Evolutionary conservation across 1,284 basidiomycete species (phyloP), one percentile per base, ranked within the genome.

Genomic region (Ceratobasidium papillatum): DNA sequence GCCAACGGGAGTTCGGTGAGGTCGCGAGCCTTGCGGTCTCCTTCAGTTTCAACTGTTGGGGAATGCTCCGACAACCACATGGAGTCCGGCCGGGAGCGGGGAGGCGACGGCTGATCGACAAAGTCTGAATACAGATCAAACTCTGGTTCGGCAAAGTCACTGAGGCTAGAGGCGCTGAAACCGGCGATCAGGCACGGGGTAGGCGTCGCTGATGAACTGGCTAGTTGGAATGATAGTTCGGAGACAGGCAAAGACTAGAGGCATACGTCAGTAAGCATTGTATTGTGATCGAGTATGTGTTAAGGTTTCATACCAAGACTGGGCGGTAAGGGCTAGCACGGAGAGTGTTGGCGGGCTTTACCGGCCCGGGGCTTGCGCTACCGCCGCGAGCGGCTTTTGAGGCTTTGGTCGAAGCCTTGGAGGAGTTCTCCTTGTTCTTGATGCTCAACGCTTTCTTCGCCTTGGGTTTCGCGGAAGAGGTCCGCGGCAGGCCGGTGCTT

Each of bases 401-500:
- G 52, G 54, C 54, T 49, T 71, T 71, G 54, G 27, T 47, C 14
- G 27, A 41, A 59, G 41, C 41, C 54, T 71, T 71, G 52, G 68
- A 36, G 4, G 75, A n/a, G 34, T 74, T 76, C 19, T 76, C 75
- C 73, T 76, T 76, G 73, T 63, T 74, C 51, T 76, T 74, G 52
- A 38, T 59, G 36, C 45, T 68, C 7, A 71, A n/a, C 17, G 75
- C 41, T 25, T 74, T 74, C 65, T 75, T 75, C 47, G 30, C 7
- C 68, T 75, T 75, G 59, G 43, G 19, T 34, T 75, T 75, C 9
- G 45, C 11, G 12, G 54, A 3, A n/a, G 43, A 41, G 34, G 72
- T 14, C 2, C 66, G 65, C 17, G 59, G 30, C 25, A 71, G 49
- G 11, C 75, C 75, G 36, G 75, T 76, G 25, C 61, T 54, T 32